Evolutionary conservation across 2,329 filamentous ascomycete genomes (phyloP), one percentile per base, ranked within the genome.

Genomic region (Exophiala xenobiotica): DNA sequence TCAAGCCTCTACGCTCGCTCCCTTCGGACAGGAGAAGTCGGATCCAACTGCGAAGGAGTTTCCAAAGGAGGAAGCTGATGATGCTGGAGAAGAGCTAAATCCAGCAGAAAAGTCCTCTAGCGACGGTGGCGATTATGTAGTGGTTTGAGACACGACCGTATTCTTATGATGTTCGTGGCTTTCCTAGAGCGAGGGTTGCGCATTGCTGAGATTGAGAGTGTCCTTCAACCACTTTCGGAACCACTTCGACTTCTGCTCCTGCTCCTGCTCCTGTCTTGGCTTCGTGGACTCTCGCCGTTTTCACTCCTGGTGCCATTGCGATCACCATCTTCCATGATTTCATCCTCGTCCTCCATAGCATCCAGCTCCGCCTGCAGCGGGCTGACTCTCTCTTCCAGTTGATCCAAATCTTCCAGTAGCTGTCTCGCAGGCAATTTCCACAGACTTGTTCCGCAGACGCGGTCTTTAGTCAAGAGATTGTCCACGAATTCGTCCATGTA

Each of bases 401-500:
- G 71, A 60, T 95, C 93, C 67, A 95, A 66, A 68, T 99, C 93
- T 73, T 99, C 93, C 58, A 99, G 68, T 45, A 88, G 79, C 59
- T 87, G 83, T 61, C 93, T 78, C 53, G 83, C 83, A 3, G 91
- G 88, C 78, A 99, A 80, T 74, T 96, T 95, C 84, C 90, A 95
- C 61, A 99, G 67, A 65, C 86, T 95, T 2, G 93, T 97, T 29
- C 85, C 92, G 66, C 92, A 97, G 0, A 96, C 86, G 46, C 93
- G 80, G 51, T 95, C 89, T 71, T 95, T 95, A 0, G 82, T 87
- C 57, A 99, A 75, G 59, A 99, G 72, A 56, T 96, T 90, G 68
- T 99, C 93, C 49, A 97, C 83, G 68, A 99, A 97, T 62, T 92
- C 86, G 69, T 99, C 93, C 70, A 99, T 77, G 64, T 81, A 87